These are phyloP conservation scores for Clonostachys chloroleuca DNA, from an alignment of 2,329 filamentous ascomycete species.

Conservation along the genomic window DNA sequence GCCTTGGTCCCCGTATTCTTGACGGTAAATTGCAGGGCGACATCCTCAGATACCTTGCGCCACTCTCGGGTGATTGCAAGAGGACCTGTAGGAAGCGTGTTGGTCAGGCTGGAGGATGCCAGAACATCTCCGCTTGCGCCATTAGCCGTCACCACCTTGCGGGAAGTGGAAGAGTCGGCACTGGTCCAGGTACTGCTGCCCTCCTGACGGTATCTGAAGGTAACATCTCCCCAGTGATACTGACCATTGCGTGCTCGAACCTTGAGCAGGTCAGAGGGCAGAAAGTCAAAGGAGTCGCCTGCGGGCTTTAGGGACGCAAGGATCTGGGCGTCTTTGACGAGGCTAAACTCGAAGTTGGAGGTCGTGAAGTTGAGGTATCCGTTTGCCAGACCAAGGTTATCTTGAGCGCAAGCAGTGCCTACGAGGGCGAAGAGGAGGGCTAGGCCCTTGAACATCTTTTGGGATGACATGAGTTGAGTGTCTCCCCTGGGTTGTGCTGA, in stretches of 20 bases:
- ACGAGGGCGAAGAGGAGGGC: no score
- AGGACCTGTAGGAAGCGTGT: constrained; percentile 32
- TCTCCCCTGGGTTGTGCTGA: no score
- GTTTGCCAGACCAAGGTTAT: constrained; percentile 29
- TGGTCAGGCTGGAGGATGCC: constrained; percentile 30
- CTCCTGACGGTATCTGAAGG: constrained; percentile 43
- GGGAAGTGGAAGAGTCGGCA: constrained; percentile 37
- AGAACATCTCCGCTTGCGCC: constrained; percentile 13
- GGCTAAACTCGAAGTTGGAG: constrained; percentile 31
- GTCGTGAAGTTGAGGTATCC: constrained; percentile 33
- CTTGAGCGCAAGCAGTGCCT: constrained; percentile 6
- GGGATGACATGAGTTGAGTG: no score
- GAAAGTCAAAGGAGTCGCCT: constrained; percentile 43
- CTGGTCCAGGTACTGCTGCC: constrained; percentile 34
- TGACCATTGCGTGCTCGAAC: constrained; percentile 43
- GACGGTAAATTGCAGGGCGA: constrained; percentile 47
- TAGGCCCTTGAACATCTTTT: no score
- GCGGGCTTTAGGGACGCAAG: constrained; percentile 39
- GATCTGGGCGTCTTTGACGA: constrained; percentile 39
- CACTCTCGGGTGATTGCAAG: constrained; percentile 47
- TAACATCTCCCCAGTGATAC: constrained; percentile 56
- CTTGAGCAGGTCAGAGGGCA: constrained; percentile 44
- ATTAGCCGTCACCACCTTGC: constrained; percentile 18
- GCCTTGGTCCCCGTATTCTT: constrained; percentile 31
- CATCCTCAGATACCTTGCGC: constrained; percentile 39